Conservation (phyloP, 1,284 basidiomycete species). For the Phellopilus nigrolimitatus region DNA sequence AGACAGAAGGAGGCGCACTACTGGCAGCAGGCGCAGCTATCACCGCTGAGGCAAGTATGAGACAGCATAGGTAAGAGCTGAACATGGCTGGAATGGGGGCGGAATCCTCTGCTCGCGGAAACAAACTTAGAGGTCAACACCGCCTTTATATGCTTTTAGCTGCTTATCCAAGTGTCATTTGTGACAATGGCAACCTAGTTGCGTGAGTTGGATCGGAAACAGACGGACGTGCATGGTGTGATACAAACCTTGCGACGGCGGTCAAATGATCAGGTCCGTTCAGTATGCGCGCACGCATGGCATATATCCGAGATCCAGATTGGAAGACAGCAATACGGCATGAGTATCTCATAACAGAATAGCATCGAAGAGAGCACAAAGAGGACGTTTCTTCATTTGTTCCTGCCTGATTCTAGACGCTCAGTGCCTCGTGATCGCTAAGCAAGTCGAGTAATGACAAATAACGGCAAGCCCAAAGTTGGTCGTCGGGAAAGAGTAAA, state of each 20-base stretch:
- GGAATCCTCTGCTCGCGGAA: background rate
- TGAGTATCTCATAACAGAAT: background rate
- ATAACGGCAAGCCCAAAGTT: no score
- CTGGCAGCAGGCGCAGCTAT: constrained; percentile 13
- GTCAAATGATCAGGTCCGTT: background rate
- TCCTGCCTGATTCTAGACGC: no score
- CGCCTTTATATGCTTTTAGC: background rate
- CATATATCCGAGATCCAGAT: background rate
- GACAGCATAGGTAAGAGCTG: constrained; percentile 5
- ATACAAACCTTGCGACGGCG: background rate
- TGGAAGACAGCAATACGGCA: background rate
- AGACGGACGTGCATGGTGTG: no score
- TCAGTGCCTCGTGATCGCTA: no score
- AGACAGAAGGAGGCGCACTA: constrained; percentile 1
- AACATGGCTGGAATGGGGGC: constrained; percentile 5
- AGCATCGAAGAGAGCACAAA: background rate
- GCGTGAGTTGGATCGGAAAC: no score
- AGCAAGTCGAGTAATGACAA: no score
- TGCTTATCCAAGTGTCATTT: no score
- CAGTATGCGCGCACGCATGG: background rate
- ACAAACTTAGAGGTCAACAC: background rate
- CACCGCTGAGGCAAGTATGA: constrained; percentile 2
- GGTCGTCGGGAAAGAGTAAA: no score
- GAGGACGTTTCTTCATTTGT: background rate
- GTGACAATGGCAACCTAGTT: no score